Conservation (phyloP, 768 basidiomycete species). For the Auricularia heimuer region DNA sequence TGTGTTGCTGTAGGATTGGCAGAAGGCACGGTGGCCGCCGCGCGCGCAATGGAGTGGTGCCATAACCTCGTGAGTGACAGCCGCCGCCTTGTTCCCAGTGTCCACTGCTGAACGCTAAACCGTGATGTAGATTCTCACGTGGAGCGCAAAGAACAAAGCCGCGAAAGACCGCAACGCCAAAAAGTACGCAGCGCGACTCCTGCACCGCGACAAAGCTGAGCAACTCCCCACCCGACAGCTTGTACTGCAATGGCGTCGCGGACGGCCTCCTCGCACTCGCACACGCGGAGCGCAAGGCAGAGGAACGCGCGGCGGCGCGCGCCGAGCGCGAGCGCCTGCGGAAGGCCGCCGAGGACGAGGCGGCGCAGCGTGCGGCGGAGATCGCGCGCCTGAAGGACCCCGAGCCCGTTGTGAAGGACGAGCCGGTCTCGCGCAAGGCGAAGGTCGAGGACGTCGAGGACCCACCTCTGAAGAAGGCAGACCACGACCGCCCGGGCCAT, state of each 20-base stretch:
- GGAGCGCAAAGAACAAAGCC: not conserved
- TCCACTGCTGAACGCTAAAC: not conserved
- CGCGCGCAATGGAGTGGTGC: not conserved
- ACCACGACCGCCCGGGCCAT: not conserved
- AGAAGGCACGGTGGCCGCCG: not conserved
- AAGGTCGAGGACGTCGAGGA: conserved; percentile 5
- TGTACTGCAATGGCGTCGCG: conserved; percentile 2
- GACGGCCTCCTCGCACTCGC: not conserved
- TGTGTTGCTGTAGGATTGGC: not conserved
- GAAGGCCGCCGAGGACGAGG: not conserved
- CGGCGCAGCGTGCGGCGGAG: conserved; percentile 2
- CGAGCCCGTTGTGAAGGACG: not conserved
- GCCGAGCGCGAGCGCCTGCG: conserved; percentile 5
- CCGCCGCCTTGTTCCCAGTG: not conserved
- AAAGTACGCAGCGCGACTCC: not conserved
- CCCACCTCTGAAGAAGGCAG: not conserved
- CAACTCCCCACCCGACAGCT: not conserved
- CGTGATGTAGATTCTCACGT: not conserved
- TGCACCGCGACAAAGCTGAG: too few species aligned
- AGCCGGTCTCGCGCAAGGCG: not conserved
- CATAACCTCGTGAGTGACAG: not conserved
- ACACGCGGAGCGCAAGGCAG: not conserved
- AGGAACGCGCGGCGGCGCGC: not conserved
- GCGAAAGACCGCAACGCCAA: not conserved
- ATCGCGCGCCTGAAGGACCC: conserved; percentile 1